A percentile compares a stretch with the other conserved stretches of the same genome.
phyloP scores from a whole-genome alignment of 2,329 filamentous ascomycete genomes.

The Scytalidium sp. region DNA sequence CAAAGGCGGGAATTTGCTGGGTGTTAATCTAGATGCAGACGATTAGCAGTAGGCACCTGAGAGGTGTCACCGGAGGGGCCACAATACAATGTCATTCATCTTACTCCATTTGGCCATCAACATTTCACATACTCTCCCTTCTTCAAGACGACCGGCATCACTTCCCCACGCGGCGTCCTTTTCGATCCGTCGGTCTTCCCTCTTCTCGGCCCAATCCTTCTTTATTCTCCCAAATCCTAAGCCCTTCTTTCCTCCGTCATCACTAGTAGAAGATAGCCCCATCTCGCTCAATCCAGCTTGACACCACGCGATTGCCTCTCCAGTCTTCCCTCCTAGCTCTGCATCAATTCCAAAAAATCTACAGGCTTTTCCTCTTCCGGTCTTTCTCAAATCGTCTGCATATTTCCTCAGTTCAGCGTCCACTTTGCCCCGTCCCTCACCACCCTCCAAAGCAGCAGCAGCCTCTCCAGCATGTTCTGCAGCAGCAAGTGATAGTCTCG shows the following conservation, averaged over 20 bases:
- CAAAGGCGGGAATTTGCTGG: constrained; percentile 69
- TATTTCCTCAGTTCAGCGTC: constrained; percentile 69
- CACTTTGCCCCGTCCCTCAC: constrained; percentile 44
- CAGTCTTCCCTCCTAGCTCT: constrained; percentile 76
- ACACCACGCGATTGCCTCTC: constrained; percentile 84
- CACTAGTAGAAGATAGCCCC: constrained; percentile 51
- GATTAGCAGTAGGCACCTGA: not conserved
- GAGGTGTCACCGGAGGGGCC: not conserved
- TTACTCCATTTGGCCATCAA: constrained; percentile 86
- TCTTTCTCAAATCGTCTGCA: constrained; percentile 69
- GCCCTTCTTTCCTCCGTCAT: constrained; percentile 46
- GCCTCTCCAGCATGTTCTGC: constrained; percentile 83
- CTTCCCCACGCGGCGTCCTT: constrained; percentile 72
- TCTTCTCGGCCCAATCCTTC: constrained; percentile 71
- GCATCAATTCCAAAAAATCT: constrained; percentile 89
- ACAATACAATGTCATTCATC: constrained; percentile 82
- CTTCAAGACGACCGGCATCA: constrained; percentile 82
- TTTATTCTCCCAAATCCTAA: constrained; percentile 62
- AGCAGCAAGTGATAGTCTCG: constrained; percentile 81
- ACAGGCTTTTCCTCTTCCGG: constrained; percentile 79
- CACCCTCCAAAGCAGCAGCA: constrained; percentile 44
- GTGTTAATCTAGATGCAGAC: constrained; percentile 64
- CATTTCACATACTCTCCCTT: constrained; percentile 81
- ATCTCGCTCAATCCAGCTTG: constrained; percentile 73
- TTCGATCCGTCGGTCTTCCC: constrained; percentile 77